These are phyloP conservation scores for Rhodotorula sp. DNA, from an alignment of 1,284 basidiomycete species.

Conservation along the genomic window DNA sequence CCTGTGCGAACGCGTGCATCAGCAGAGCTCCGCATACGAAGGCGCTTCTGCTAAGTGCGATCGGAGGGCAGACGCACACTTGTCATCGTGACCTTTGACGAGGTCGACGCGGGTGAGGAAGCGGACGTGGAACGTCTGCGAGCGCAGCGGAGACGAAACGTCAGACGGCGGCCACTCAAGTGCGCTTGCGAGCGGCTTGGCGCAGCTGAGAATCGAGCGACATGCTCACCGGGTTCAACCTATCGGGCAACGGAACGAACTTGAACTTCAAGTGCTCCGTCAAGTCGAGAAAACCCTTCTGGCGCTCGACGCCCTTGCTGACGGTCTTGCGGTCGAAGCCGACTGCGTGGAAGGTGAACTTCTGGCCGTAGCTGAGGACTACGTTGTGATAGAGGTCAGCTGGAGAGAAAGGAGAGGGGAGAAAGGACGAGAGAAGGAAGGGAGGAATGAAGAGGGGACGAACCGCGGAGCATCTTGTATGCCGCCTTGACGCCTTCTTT, in stretches of 20 bases:
- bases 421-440: no score
- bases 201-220: no score
- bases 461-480: constrained; percentile 35
- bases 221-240: constrained; percentile 18
- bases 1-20: background rate
- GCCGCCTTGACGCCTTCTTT: constrained; percentile 33
- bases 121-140: constrained; percentile 26
- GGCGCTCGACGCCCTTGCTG: constrained; percentile 20
- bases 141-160: background rate
- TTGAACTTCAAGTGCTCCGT: constrained; percentile 33
- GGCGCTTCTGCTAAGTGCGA: background rate
- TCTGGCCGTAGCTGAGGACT: constrained; percentile 30
- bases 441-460: no score
- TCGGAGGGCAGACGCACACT: constrained; percentile 7
- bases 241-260: constrained; percentile 24
- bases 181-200: background rate
- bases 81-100: constrained; percentile 14
- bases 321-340: constrained; percentile 18
- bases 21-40: background rate
- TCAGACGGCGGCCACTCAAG: background rate
- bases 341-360: constrained; percentile 28
- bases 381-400: background rate
- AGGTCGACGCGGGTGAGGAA: constrained; percentile 35
- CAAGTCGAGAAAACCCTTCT: constrained; percentile 17
- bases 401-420: no score